These are phyloP conservation scores for Ceratobasidium theobromae DNA, from an alignment of 1,284 basidiomycete species.

Conservation along the genomic window DNA sequence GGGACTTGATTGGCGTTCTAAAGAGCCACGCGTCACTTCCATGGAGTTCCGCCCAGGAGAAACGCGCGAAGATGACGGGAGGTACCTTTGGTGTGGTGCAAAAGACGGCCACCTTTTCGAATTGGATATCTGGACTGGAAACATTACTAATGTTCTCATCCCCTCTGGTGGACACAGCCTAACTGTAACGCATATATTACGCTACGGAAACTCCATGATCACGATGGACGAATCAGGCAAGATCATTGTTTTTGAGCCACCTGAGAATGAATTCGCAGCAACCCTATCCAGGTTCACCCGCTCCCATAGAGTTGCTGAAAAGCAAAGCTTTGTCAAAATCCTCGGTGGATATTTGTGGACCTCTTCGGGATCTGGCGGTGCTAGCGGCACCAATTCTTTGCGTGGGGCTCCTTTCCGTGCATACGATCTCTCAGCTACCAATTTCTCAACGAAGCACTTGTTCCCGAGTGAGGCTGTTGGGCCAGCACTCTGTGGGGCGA, in stretches of 20 bases:
- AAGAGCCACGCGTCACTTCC: conserved; percentile 70
- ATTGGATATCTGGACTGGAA: conserved; percentile 66
- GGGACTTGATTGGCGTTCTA: conserved; percentile 54
- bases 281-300: conserved; percentile 55
- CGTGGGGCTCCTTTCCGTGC: conserved; percentile 73
- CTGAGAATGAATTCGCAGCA: conserved; percentile 44
- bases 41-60: conserved; percentile 69
- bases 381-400: conserved; percentile 42
- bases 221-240: conserved; percentile 84
- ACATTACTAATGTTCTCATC: conserved; percentile 57
- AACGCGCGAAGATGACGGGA: conserved; percentile 43
- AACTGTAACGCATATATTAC: conserved; percentile 70
- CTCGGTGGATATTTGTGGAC: conserved; percentile 81
- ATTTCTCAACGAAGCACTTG: conserved; percentile 14
- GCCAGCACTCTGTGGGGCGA: conserved; percentile 76
- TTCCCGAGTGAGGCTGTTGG: conserved; percentile 55
- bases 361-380: conserved; percentile 38
- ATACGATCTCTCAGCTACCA: conserved; percentile 63
- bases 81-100: conserved; percentile 80
- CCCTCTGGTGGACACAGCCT: conserved; percentile 58
- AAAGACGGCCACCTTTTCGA: conserved; percentile 87
- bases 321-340: conserved; percentile 74
- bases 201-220: conserved; percentile 67
- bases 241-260: conserved; percentile 63
- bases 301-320: conserved; percentile 65